These are phyloP conservation scores for Gnomoniopsis sp. DNA, from an alignment of 2,329 filamentous ascomycete genomes.

Conservation along the genomic window DNA sequence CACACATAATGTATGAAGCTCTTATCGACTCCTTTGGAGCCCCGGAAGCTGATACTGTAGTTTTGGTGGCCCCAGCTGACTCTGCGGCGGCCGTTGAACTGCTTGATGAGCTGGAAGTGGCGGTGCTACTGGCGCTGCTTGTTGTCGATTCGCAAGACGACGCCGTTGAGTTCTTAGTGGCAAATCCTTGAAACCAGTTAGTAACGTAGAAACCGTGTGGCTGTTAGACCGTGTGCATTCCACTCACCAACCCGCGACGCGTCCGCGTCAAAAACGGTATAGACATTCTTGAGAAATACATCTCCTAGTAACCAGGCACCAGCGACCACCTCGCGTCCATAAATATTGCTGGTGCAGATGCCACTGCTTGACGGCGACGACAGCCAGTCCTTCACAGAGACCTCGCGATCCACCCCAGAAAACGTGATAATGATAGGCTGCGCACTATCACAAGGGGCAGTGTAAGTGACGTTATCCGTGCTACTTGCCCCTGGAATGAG, in stretches of 20 bases:
- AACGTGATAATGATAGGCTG: constrained; percentile 63
- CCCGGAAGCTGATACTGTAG: constrained; percentile 24
- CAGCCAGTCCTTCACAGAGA: constrained; percentile 71
- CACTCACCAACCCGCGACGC: constrained; percentile 56
- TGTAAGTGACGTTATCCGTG: constrained; percentile 60
- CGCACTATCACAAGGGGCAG: constrained; percentile 68
- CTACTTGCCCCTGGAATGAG: constrained; percentile 60
- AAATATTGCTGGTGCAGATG: constrained; percentile 68
- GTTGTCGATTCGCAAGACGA: constrained; percentile 13
- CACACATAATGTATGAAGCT: constrained; percentile 21
- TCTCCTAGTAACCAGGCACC: constrained; percentile 78
- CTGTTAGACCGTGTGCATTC: not conserved
- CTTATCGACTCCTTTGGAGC: constrained; percentile 11
- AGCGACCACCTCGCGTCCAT: constrained; percentile 65
- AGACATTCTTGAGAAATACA: constrained; percentile 86
- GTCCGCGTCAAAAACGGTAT: constrained; percentile 79
- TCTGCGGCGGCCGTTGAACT: constrained; percentile 22
- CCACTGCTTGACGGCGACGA: constrained; percentile 40
- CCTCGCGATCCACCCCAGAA: constrained; percentile 61
- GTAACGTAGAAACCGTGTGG: not conserved
- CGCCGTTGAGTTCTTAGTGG: constrained; percentile 27
- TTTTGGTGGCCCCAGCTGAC: constrained; percentile 19
- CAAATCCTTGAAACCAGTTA: constrained; percentile 31
- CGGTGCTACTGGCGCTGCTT: not conserved
- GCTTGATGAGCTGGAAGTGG: constrained; percentile 4